Conservation (phyloP, 352 stramenopile genomes). For the Phytophthora nicotianae region DNA sequence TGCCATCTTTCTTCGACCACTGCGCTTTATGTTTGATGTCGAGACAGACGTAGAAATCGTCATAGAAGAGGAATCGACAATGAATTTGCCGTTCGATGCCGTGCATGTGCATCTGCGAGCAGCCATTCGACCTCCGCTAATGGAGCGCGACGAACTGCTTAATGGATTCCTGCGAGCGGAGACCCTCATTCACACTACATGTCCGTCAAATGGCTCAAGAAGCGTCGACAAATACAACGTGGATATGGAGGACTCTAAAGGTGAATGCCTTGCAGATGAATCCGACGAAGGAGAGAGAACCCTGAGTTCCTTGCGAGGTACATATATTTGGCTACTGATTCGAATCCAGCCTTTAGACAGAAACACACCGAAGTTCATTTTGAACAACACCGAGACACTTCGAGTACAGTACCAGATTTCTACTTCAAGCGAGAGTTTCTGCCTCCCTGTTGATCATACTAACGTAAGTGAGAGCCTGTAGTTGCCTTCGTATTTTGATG, state of each 20-base stretch:
- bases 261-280: slow-evolving; percentile 3
- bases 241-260: slow-evolving; percentile 16
- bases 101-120: slow-evolving; percentile 54
- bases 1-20: slow-evolving; percentile 52
- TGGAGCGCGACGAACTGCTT: slow-evolving; percentile 38
- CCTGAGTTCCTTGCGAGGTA: slow-evolving; percentile 32
- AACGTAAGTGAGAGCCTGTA: slow-evolving; percentile 47
- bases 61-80: slow-evolving; percentile 9
- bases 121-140: slow-evolving; percentile 30
- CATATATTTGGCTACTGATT: slow-evolving; percentile 57
- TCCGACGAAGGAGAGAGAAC: slow-evolving; percentile 7
- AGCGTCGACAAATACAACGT: slow-evolving; percentile 8
- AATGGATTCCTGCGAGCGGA: slow-evolving; percentile 48
- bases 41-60: slow-evolving; percentile 44
- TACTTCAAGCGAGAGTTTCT: slow-evolving; percentile 55
- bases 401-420: slow-evolving; percentile 67
- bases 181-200: slow-evolving; percentile 12
- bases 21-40: slow-evolving; percentile 70
- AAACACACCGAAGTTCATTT: slow-evolving; percentile 2
- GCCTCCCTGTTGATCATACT: slow-evolving; percentile 56
- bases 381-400: slow-evolving; percentile 6
- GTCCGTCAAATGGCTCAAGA: not conserved
- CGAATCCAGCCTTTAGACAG: slow-evolving; percentile 40
- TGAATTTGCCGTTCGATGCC: slow-evolving; percentile 19
- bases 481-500: not conserved